Conservation (phyloP, 2,329 filamentous ascomycete species). For the Neospermospora avenae region DNA sequence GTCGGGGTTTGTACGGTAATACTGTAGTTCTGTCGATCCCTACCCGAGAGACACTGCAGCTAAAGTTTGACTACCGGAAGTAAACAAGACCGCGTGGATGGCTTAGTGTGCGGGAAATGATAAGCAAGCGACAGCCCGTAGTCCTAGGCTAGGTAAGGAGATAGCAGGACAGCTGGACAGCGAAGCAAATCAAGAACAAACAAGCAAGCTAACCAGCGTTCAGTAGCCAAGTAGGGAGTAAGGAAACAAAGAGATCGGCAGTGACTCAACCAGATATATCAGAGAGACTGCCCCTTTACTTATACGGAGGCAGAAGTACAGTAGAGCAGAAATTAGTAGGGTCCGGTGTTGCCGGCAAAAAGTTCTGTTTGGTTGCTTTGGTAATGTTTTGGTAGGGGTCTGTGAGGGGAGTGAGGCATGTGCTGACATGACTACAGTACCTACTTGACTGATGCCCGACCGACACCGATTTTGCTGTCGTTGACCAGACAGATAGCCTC, state of each 20-base stretch:
- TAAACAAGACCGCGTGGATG: background rate
- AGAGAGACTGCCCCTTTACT: background rate
- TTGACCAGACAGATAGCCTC: background rate
- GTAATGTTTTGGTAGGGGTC: background rate
- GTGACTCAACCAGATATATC: background rate
- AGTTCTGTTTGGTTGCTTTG: background rate
- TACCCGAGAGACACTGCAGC: background rate
- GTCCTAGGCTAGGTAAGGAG: background rate
- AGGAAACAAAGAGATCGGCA: background rate
- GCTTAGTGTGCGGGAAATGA: background rate
- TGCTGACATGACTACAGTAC: background rate
- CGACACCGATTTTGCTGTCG: background rate
- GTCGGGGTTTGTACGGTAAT: background rate
- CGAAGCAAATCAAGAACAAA: too few species aligned
- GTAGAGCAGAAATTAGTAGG: background rate
- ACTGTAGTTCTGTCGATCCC: background rate
- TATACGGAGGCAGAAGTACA: background rate
- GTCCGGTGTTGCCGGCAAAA: slow-evolving; percentile 2
- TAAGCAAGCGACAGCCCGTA: background rate
- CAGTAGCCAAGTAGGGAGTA: background rate
- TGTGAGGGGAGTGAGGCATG: background rate
- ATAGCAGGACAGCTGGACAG: background rate
- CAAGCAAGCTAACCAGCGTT: background rate
- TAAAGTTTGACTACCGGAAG: slow-evolving; percentile 1
- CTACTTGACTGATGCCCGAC: background rate